Conservation (phyloP, 1,139 yeast species). For the Protomyces inundatus region DNA sequence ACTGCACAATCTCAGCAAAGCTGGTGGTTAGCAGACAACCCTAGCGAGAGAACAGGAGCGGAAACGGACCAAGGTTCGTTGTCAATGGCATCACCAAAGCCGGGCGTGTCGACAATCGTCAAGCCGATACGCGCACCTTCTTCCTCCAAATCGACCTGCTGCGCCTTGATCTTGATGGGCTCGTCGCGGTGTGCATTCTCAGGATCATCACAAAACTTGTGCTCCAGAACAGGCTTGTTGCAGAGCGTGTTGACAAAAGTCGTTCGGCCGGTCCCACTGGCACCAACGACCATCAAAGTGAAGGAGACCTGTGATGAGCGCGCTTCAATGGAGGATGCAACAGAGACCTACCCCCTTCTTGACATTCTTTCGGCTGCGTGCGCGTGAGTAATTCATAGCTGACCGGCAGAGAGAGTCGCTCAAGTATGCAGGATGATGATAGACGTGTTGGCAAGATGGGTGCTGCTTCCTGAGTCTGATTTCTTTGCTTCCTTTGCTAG, state of each 20-base stretch:
- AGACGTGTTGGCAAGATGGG: no score
- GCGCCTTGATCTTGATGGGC: constrained; percentile 47
- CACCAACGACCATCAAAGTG: constrained; percentile 71
- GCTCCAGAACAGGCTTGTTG: constrained; percentile 66
- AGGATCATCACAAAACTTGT: constrained; percentile 42
- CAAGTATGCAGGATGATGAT: no score
- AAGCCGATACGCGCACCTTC: constrained; percentile 78
- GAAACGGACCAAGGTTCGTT: constrained; percentile 43
- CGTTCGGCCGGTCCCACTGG: constrained; percentile 74
- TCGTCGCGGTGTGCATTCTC: constrained; percentile 46
- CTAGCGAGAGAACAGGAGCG: neutral
- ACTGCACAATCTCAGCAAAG: constrained; percentile 65
- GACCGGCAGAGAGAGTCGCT: no score
- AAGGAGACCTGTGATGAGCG: constrained; percentile 49
- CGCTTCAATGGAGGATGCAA: neutral
- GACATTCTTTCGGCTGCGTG: constrained; percentile 26
- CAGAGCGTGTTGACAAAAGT: constrained; percentile 80
- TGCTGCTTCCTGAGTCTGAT: no score
- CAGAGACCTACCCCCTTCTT: constrained; percentile 13
- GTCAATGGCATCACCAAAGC: constrained; percentile 88
- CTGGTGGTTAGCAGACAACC: constrained; percentile 35
- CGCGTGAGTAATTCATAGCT: constrained; percentile 15
- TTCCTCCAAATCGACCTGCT: constrained; percentile 30
- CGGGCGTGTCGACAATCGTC: constrained; percentile 85
- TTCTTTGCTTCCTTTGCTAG: no score